phyloP scores from a whole-genome alignment of 148 eudicot genomes.

The Simmondsia chinensis region DNA sequence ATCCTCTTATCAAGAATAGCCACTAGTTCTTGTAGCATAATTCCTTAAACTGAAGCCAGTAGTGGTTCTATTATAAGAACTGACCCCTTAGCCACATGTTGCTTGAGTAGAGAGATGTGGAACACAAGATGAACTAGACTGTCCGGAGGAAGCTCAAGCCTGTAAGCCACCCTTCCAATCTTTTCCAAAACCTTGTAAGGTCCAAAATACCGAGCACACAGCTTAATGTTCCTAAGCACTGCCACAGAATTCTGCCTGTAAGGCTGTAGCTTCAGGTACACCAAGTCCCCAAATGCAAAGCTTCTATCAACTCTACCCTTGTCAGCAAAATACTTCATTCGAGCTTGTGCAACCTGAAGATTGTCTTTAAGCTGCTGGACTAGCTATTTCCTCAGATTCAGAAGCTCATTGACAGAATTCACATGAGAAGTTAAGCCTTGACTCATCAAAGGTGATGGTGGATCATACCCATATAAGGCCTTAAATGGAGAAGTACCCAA shows the following conservation, averaged over 20 bases:
- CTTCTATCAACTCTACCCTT: neutral
- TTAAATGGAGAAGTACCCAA: no score
- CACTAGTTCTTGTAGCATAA: no score
- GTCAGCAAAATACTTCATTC: neutral
- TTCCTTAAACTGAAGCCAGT: no score
- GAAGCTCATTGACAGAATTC: no score
- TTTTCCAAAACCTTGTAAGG: neutral
- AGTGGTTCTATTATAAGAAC: no score
- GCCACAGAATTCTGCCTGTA: conserved; percentile 1
- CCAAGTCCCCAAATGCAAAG: neutral
- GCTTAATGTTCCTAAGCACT: neutral
- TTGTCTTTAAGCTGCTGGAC: no score
- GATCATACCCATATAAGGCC: no score
- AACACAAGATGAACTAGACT: neutral
- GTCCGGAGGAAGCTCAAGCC: neutral
- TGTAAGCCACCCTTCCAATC: neutral
- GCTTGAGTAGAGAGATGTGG: conserved; percentile 7
- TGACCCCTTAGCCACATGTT: no score
- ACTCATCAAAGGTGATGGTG: no score
- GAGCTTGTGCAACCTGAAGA: neutral
- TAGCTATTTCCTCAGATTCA: no score
- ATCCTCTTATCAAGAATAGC: no score
- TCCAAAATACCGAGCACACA: conserved; percentile 4
- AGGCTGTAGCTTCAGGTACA: conserved; percentile 3
- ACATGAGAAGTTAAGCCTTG: no score